Evolutionary conservation across 805 yeast species (phyloP).

Genomic region (Zygoascus tannicola): DNA sequence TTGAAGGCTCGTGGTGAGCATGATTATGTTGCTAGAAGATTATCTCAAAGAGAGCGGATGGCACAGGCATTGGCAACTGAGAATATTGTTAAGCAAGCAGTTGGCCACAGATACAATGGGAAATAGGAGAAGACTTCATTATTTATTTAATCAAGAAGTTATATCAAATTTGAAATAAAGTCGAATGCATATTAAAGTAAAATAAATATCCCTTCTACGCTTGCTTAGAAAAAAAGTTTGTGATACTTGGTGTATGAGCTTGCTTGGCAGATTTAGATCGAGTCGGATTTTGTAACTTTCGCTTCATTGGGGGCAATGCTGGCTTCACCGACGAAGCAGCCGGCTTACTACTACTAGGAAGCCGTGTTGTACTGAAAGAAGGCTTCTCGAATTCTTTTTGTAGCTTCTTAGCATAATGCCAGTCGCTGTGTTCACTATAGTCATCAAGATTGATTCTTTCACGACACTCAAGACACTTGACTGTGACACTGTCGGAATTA

Average conservation of each 20-base stretch:
- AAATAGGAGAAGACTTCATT: no score
- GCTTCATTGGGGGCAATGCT: neutral
- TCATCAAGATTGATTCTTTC: conserved; percentile 12
- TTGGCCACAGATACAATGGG: conserved; percentile 4
- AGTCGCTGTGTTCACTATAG: conserved; percentile 30
- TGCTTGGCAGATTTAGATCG: neutral
- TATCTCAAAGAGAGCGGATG: conserved; percentile 52
- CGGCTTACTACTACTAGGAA: neutral
- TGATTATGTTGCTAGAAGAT: conserved; percentile 47
- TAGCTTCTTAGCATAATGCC: conserved; percentile 30
- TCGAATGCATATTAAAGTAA: no score
- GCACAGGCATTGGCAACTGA: conserved; percentile 50
- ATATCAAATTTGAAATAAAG: no score
- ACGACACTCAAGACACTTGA: conserved; percentile 25
- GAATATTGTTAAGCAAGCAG: conserved; percentile 23
- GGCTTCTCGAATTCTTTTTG: neutral
- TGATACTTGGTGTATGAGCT: neutral
- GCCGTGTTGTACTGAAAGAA: neutral
- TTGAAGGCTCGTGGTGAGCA: conserved; percentile 56
- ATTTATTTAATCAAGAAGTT: no score
- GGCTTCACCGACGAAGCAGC: neutral
- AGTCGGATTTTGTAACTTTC: neutral
- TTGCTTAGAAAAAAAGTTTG: neutral
- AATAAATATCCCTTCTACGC: neutral
- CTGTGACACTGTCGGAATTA: conserved; percentile 1